These are phyloP conservation scores for Chenopodium formosanum DNA, from an alignment of 148 eudicot species.

Conservation along the genomic window DNA sequence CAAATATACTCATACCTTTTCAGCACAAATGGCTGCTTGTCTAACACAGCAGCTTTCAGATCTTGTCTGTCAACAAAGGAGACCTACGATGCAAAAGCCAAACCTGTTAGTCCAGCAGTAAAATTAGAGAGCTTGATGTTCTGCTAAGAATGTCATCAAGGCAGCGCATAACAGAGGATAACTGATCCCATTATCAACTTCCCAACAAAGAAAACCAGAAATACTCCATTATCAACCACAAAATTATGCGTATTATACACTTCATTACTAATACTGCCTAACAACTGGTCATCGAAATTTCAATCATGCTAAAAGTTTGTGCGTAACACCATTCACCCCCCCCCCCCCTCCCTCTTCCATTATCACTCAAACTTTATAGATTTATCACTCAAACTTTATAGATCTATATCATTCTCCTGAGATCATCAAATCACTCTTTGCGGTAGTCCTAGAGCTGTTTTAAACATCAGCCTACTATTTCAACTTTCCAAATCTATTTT, in stretches of 20 bases:
- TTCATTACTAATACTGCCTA: neutral
- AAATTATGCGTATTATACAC: no score
- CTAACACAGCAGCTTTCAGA: constrained; percentile 53
- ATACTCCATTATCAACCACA: neutral
- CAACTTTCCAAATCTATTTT: neutral
- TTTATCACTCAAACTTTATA: neutral
- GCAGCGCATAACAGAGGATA: neutral
- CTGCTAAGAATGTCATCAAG: neutral
- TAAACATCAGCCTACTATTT: neutral
- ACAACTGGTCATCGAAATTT: no score
- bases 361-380: no score
- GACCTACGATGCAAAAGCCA: constrained; percentile 42
- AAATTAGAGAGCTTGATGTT: neutral
- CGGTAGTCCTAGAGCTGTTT: neutral
- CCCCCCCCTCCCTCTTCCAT: neutral
- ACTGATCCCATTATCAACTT: neutral
- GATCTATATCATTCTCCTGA: neutral
- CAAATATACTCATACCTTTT: constrained; percentile 43
- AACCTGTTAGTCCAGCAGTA: constrained; percentile 8
- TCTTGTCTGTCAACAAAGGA: constrained; percentile 53
- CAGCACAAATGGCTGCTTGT: constrained; percentile 54
- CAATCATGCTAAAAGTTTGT: neutral
- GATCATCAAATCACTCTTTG: neutral
- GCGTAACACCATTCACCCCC: neutral
- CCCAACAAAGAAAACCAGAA: neutral